Conservation (phyloP, 2,329 filamentous ascomycete species). For the Myriosclerotinia scirpicola region DNA sequence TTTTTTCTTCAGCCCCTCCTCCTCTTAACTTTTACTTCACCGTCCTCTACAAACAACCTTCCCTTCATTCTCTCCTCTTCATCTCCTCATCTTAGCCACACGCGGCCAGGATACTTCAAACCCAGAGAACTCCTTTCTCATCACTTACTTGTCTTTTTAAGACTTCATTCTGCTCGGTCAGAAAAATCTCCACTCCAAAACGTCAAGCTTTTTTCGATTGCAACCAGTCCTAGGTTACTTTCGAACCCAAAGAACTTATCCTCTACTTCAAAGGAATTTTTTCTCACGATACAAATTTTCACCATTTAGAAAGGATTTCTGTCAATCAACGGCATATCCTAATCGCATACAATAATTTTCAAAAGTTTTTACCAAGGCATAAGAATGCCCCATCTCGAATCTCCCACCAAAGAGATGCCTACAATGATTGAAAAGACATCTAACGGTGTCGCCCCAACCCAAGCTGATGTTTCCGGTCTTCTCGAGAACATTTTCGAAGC, state of each 20-base stretch:
- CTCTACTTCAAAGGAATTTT: slow-evolving; percentile 1
- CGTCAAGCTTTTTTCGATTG: slow-evolving; percentile 22
- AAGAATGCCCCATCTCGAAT: slow-evolving; percentile 50
- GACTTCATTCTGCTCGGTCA: slow-evolving; percentile 31
- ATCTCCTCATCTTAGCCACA: slow-evolving; percentile 35
- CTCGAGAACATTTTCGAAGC: slow-evolving; percentile 64
- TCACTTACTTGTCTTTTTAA: background rate
- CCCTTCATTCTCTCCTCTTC: slow-evolving; percentile 22
- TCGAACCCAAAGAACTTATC: slow-evolving; percentile 32
- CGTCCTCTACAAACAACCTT: slow-evolving; percentile 2
- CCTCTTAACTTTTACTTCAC: background rate
- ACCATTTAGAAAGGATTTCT: slow-evolving; percentile 18
- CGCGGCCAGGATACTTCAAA: slow-evolving; percentile 38
- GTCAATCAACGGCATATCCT: slow-evolving; percentile 22
- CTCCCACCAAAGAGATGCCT: slow-evolving; percentile 45
- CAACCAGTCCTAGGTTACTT: slow-evolving; percentile 33
- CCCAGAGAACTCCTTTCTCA: background rate
- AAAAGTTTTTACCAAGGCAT: slow-evolving; percentile 32
- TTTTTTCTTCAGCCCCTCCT: slow-evolving; percentile 15
- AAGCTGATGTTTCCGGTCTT: slow-evolving; percentile 64
- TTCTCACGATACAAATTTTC: slow-evolving; percentile 26
- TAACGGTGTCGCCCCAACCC: slow-evolving; percentile 50
- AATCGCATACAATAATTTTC: slow-evolving; percentile 27
- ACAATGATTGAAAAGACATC: slow-evolving; percentile 51
- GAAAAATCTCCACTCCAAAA: slow-evolving; percentile 38